Evolutionary conservation across 2,329 filamentous ascomycete genomes (phyloP), one percentile per base, ranked within the genome.

Genomic region (Pseudonectria foliicola): DNA sequence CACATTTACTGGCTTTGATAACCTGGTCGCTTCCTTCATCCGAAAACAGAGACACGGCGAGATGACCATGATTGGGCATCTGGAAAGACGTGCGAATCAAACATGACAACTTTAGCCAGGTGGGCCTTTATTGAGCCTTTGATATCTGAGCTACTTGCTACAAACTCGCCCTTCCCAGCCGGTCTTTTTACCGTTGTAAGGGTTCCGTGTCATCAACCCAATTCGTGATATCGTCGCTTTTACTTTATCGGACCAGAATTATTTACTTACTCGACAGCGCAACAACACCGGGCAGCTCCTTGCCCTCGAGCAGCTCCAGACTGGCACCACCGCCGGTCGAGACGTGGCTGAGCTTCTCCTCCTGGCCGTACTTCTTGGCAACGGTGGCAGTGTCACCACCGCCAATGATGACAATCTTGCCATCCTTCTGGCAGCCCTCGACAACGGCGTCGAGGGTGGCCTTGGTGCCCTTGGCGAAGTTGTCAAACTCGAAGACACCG

Each of bases 341-440:
- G 45, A 98, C 92, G 71, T 98, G 92, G 72, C 88, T 95, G 59
- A 96, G 77, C 80, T 96, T 93, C 67, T 86, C 80, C 75, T 98
- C 92, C 45, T 86, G 90, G 36, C 82, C 82, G 64, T 95, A 98
- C 75, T 98, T 95, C 63, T 89, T 90, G 35, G 92, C 92, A 31
- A 96, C 92, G 41, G 92, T 98, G 33, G 92, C 92, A 33, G 92
- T 98, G 67, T 98, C 92, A 66, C 92, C 92, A 64, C 92, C 92
- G 44, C 92, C 92, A 48, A 98, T 95, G 68, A 98, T 96, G 63
- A 96, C 92, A 55, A 92, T 95, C 74, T 92, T 89, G 63, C 88
- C 89, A 43, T 70, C 75, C 31, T 62, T 59, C 65, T 85, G 71
- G 40, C 83, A 84, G 42, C 84, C 92, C 15, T 74, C 73, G 35